Base-by-base conservation (phyloP, 495 filamentous ascomycete genomes). In the Podospora fimiseda region DNA sequence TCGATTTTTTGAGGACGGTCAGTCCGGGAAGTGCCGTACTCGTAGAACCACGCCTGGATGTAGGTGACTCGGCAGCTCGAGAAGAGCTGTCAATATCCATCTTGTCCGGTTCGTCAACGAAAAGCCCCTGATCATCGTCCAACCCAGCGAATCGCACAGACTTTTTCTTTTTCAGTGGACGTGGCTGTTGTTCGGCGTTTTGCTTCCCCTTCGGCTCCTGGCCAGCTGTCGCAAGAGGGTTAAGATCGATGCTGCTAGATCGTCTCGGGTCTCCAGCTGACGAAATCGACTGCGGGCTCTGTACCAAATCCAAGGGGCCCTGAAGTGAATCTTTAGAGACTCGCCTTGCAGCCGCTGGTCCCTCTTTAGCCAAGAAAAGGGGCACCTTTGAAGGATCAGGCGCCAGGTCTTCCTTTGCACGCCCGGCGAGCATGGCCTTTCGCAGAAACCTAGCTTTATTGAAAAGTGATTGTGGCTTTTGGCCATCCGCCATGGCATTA, bases 141-240 rank as follows among this genome's bases (percentile, higher is more conserved):
- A 53, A 61, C 45, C 48, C 63, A 30, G 60, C 47, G 53, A 73
- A 74, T 30, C 67, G 68, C 38, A 75, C 72, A 37, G 70, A 68
- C 37, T 74, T 75, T 15, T 59, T 66, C 24, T 61, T 57, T 56
- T 67, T 67, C 33, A 41, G 52, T 14, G 45, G 13, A 11, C 36
- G 45, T 38, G 40, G 40, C n/a, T 41, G 37, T 13, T 36, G 9
- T 5, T 14, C 5, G 13, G 6, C 15, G 22, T 48, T 33, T 5
- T 11, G 6, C 27, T 33, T 33, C 27, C 27, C 27, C 11, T n/a
- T n/a, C n/a, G n/a, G n/a, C n/a, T n/a, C n/a, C n/a, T n/a, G n/a
- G n/a, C 43, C 43, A 22, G 43, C 9, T 4, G 22, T 9, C n/a
- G 46, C 22, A 4, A 4, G 39, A 18, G 4, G 8, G 39, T 4